Base-by-base conservation (phyloP, 768 basidiomycete species). In the Phylloporus sp. region DNA sequence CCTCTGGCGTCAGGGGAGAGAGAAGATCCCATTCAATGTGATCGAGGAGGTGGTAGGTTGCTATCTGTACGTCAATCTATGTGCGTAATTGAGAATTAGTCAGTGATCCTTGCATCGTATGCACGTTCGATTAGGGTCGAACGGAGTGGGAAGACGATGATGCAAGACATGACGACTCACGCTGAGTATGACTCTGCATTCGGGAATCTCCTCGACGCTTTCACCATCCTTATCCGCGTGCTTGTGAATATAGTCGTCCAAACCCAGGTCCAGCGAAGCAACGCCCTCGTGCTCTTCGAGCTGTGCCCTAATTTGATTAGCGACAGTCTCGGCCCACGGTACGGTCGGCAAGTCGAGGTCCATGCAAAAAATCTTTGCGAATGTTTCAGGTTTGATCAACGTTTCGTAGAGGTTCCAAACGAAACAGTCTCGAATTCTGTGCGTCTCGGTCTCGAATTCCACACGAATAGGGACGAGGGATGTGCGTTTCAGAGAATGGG, bases 21-120 rank as follows among this genome's bases (percentile, higher is more conserved):
- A 89, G 79, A n/a, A 98, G 77, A 67, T 99, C 95, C 95, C 95
- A 99, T 68, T 99, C 96, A 55, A 99, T 92, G 61, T 93, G 89
- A 69, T 99, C 96, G 46, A 88, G 74, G 1, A 99, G 76, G 65
- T 95, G 91, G 62, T 92, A 77, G 38, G 85, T 88, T 20, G 85
- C 90, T 61, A 99, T 86, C 65, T 99, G 96, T 21, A 98, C 91
- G 69, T 99, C 96, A 62, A 99, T 90, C 91, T 96, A 17, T 26
- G n/a, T 45, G 39, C 23, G 36, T 37, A 26, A 43, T 32, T 32
- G 20, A 32, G 7, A 42, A 32, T 49, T 23, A 29, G 53, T 53
- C 29, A 47, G 41, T 42, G 23, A 56, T 39, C 50, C 34, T 49
- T 36, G 24, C 47, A 47, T 47, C 15, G 39, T 22, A 18, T 45